Evolutionary conservation across 2,329 filamentous ascomycete species (phyloP).

Genomic region (Aspergillus intermedius): DNA sequence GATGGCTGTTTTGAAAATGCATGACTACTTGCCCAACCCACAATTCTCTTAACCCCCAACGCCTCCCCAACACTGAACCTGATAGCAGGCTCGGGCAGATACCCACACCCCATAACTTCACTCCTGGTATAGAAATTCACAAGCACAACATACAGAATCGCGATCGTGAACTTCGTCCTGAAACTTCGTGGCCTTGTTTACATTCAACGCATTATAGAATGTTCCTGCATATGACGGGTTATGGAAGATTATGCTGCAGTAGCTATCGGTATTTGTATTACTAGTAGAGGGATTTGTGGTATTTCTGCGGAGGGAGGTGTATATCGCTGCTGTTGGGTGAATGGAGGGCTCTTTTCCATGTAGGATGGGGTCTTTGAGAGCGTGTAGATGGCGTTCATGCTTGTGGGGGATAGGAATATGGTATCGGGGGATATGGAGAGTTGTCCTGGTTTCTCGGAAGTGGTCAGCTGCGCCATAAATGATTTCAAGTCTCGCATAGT

Average conservation of each 20-base stretch:
- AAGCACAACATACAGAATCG: constrained; percentile 17
- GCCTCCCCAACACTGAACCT: background rate
- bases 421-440: too few relatives aligned
- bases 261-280: too few relatives aligned
- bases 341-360: background rate
- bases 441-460: background rate
- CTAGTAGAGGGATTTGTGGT: constrained; percentile 7
- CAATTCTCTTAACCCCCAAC: background rate
- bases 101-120: background rate
- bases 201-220: constrained; percentile 26
- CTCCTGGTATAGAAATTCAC: constrained; percentile 7
- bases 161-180: constrained; percentile 24
- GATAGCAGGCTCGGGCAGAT: background rate
- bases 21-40: too few relatives aligned
- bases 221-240: constrained; percentile 9
- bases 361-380: background rate
- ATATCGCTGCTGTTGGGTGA: background rate
- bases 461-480: background rate
- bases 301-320: background rate
- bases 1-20: too few relatives aligned
- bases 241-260: constrained; percentile 14
- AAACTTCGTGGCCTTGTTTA: constrained; percentile 26
- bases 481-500: background rate
- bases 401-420: background rate
- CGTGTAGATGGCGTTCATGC: background rate